Percentiles rank a stretch among this genome's conserved stretches.
phyloP scores from a whole-genome alignment of 2,329 filamentous ascomycete species.

The Neocucurbitaria cava region DNA sequence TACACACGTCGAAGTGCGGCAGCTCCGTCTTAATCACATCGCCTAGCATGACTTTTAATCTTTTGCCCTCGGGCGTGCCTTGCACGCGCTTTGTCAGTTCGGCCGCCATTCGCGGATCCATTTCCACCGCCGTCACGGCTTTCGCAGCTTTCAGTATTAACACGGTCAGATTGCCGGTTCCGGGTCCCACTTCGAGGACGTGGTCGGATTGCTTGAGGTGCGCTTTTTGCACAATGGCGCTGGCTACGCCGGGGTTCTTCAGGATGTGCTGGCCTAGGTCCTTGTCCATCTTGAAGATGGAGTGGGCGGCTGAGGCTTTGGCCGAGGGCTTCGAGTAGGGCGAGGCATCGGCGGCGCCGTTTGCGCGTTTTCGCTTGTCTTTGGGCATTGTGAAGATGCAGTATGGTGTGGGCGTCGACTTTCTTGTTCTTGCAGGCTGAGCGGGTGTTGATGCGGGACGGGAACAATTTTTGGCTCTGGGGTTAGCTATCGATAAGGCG shows the following conservation, averaged over 20 bases:
- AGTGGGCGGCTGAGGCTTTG: constrained; percentile 68
- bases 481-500: constrained; percentile 29
- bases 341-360: constrained; percentile 44
- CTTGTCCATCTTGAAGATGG: constrained; percentile 97
- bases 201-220: constrained; percentile 85
- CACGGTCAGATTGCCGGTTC: constrained; percentile 87
- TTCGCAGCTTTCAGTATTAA: constrained; percentile 88
- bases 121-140: constrained; percentile 83
- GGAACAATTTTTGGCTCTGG: constrained; percentile 29
- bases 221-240: constrained; percentile 84
- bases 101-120: constrained; percentile 95
- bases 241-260: constrained; percentile 86
- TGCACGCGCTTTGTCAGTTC: constrained; percentile 94
- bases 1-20: constrained; percentile 79
- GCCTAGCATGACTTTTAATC: constrained; percentile 85
- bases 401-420: too few relatives aligned
- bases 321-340: constrained; percentile 55
- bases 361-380: constrained; percentile 47
- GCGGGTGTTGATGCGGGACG: neutral
- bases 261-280: constrained; percentile 89
- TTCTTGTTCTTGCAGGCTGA: neutral
- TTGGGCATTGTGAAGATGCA: constrained; percentile 53
- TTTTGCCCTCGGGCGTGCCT: constrained; percentile 77
- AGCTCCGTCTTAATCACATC: constrained; percentile 89
- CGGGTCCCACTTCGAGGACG: constrained; percentile 91